A percentile compares a stretch with the other conserved stretches of the same genome.
These are phyloP conservation scores for Pseudogymnoascus sp. DNA, from an alignment of 2,329 filamentous ascomycete species.

Conservation along the genomic window DNA sequence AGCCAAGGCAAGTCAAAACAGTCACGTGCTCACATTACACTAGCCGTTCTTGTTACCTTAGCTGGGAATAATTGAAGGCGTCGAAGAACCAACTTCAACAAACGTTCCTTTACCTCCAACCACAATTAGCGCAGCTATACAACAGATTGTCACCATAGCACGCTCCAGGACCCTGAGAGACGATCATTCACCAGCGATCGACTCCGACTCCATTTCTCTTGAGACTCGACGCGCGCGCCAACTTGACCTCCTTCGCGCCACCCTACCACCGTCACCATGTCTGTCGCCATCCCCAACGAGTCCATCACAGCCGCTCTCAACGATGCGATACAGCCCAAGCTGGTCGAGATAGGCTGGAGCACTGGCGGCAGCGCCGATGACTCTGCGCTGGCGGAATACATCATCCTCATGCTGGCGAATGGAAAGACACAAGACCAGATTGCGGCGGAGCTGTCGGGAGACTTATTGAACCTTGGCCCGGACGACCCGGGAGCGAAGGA, in stretches of 20 bases:
- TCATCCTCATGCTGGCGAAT: constrained; percentile 94
- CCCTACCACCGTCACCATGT: constrained; percentile 47
- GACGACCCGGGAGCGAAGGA: constrained; percentile 76
- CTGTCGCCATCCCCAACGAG: constrained; percentile 67
- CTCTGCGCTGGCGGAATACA: constrained; percentile 85
- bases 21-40: neutral
- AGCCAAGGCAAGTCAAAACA: neutral
- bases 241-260: neutral
- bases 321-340: constrained; percentile 76
- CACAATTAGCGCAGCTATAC: neutral
- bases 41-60: constrained; percentile 1
- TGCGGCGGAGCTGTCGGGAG: constrained; percentile 75
- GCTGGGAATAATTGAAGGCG: neutral
- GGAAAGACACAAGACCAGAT: constrained; percentile 90
- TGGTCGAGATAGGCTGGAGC: constrained; percentile 89
- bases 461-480: constrained; percentile 72
- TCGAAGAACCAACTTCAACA: neutral
- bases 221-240: constrained; percentile 1
- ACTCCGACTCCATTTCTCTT: neutral
- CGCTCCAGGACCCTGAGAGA: neutral
- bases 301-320: constrained; percentile 80
- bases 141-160: neutral
- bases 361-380: constrained; percentile 69
- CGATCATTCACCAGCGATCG: neutral
- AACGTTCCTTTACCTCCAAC: neutral